These are phyloP conservation scores for Aureobasidium sp. DNA, from an alignment of 2,329 filamentous ascomycete genomes.

Conservation along the genomic window DNA sequence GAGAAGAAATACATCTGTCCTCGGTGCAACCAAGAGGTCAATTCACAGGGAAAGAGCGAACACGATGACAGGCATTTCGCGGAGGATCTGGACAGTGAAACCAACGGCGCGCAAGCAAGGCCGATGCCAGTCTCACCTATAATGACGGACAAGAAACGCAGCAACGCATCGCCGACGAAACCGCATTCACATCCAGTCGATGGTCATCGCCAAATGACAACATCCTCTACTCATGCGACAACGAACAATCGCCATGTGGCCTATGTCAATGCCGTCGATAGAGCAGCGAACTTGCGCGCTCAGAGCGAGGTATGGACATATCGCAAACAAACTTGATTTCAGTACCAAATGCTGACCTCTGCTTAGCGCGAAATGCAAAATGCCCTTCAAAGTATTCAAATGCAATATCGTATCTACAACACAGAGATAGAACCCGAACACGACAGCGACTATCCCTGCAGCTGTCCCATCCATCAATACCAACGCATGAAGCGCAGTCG, in stretches of 20 bases:
- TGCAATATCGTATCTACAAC: conserved; percentile 37
- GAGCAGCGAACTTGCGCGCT: conserved; percentile 33
- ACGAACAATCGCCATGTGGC: conserved; percentile 21
- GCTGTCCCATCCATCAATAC: conserved; percentile 38
- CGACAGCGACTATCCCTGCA: conserved; percentile 35
- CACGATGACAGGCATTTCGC: conserved; percentile 90
- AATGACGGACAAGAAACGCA: neutral
- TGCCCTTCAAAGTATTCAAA: conserved; percentile 35
- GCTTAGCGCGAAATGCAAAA: conserved; percentile 40
- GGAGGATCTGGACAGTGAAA: conserved; percentile 60
- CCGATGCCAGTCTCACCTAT: neutral
- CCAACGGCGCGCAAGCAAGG: neutral
- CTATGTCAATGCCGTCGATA: conserved; percentile 35
- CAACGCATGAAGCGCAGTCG: conserved; percentile 32
- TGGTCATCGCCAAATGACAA: neutral
- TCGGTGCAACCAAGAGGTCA: neutral
- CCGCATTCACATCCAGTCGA: neutral
- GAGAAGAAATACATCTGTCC: neutral
- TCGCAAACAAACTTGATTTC: too few relatives aligned
- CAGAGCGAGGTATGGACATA: conserved; percentile 30
- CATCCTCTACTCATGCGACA: neutral
- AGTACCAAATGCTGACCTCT: neutral
- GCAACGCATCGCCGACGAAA: neutral
- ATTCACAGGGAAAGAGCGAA: conserved; percentile 50
- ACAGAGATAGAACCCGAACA: conserved; percentile 43